These are phyloP conservation scores for Solanum medicagineum DNA, from an alignment of 257 asterid genomes.

Conservation along the genomic window DNA sequence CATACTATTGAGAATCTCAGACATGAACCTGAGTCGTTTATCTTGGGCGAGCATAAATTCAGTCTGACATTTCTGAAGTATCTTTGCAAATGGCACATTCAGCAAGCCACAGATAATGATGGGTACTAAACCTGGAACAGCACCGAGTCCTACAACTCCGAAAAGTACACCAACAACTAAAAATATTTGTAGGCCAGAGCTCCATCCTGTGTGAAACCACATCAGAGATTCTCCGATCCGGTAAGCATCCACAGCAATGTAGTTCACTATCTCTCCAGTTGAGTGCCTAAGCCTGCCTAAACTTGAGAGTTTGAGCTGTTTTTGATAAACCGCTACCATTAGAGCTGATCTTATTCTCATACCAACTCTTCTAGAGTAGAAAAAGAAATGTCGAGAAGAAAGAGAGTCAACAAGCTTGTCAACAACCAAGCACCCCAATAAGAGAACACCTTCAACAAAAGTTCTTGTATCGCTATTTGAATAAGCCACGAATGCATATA, in stretches of 20 bases:
- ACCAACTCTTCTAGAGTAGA: constrained; percentile 45
- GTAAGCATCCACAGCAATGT: constrained; percentile 67
- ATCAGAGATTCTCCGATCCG: constrained; percentile 63
- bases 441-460: constrained; percentile 18
- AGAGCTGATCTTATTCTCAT: constrained; percentile 65
- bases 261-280: constrained; percentile 61
- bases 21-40: constrained; percentile 45
- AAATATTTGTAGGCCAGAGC: constrained; percentile 30
- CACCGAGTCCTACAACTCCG: constrained; percentile 50
- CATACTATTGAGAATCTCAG: constrained; percentile 69
- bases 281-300: constrained; percentile 46
- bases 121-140: constrained; percentile 60
- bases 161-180: constrained; percentile 29
- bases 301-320: constrained; percentile 56
- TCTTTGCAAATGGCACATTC: constrained; percentile 54
- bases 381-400: constrained; percentile 48
- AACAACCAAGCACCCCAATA: constrained; percentile 39
- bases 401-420: constrained; percentile 43
- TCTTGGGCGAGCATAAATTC: constrained; percentile 61
- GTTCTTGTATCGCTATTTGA: constrained; percentile 18
- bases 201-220: constrained; percentile 58
- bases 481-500: constrained; percentile 45
- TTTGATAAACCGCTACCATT: constrained; percentile 52
- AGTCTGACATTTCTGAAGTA: constrained; percentile 50
- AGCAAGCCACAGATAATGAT: constrained; percentile 39